A percentile compares a stretch with the other conserved stretches of the same genome.
Evolutionary conservation across 345 rosid genomes (phyloP).

Genomic region (Euphorbia tirucalli): DNA sequence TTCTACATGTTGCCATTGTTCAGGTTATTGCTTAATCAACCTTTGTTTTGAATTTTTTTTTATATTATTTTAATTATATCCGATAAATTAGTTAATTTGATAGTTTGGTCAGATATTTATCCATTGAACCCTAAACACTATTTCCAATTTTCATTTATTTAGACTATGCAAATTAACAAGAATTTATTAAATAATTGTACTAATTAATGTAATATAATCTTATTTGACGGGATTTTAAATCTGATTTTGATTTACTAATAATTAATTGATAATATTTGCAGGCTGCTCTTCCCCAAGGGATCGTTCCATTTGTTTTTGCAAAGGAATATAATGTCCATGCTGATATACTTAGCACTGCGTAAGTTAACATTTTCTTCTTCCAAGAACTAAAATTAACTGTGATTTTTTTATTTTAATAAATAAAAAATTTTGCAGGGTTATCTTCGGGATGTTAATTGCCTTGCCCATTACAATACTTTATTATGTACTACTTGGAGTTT

Average conservation of each 20-base stretch:
- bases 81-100: no score
- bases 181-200: no score
- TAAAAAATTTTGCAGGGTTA: conserved; percentile 30
- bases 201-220: no score
- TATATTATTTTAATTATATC: no score
- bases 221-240: no score
- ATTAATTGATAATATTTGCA: conserved; percentile 2
- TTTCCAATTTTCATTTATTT: no score
- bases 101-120: no score
- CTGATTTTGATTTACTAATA: neutral
- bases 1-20: conserved; percentile 70
- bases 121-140: no score
- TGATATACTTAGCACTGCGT: conserved; percentile 70
- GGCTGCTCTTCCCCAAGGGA: conserved; percentile 77
- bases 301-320: conserved; percentile 72
- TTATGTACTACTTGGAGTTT: conserved; percentile 30
- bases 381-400: neutral
- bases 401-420: no score
- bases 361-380: conserved; percentile 27
- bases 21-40: conserved; percentile 52
- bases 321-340: conserved; percentile 68
- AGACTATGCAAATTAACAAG: no score
- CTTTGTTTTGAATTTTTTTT: no score
- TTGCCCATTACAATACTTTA: conserved; percentile 45
- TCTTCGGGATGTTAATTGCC: conserved; percentile 51